Base-by-base conservation (phyloP, 2,329 filamentous ascomycete species). In the Fulvia fulva region DNA sequence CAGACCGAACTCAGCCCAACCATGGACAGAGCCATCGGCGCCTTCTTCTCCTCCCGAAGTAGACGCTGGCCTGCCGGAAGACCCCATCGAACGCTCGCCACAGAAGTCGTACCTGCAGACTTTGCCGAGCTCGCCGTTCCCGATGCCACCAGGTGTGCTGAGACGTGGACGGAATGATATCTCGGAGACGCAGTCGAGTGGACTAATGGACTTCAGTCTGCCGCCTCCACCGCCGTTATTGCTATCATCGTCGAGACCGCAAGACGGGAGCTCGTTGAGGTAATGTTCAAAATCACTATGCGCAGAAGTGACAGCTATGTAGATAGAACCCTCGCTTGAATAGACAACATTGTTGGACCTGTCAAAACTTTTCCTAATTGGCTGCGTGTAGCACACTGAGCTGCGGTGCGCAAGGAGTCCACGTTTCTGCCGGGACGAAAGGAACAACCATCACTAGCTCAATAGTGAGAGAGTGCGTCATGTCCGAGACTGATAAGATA, bases 41-140 rank as follows among this genome's bases (percentile, higher is more conserved):
- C 44, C 57, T 21, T 41, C 51, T 23, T 53, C 46, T 8, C 52
- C 46, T 22, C 25, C 43, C 25, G 21, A 51, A 8, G 14, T 12
- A 6, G 47, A 50, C n/a, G 47, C 32, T 28, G 47, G 47, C 5
- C 26, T 50, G n/a, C 47, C 47, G 12, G 47, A 50, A 14, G 47
- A 50, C 19, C 47, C 47, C 11, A 50, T 50, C 7, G 22, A 50
- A 21, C 22, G 23, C 2, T 50, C 47, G 11, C 47, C 47, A 1
- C 23, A 32, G 16, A 50, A 50, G 47, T 50, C 47, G 9, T 21
- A 28, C 7, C 49, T 43, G 9, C 51, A 60, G 14, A 58, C 55
- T 14, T 23, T 61, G 5, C 56, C 61, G 5, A 61, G 58, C 58
- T 63, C 61, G 30, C 61, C 61, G 9, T 56, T 63, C 19, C 58